These are phyloP conservation scores for Suillus ampliporus DNA, from an alignment of 768 basidiomycete genomes.

Conservation along the genomic window DNA sequence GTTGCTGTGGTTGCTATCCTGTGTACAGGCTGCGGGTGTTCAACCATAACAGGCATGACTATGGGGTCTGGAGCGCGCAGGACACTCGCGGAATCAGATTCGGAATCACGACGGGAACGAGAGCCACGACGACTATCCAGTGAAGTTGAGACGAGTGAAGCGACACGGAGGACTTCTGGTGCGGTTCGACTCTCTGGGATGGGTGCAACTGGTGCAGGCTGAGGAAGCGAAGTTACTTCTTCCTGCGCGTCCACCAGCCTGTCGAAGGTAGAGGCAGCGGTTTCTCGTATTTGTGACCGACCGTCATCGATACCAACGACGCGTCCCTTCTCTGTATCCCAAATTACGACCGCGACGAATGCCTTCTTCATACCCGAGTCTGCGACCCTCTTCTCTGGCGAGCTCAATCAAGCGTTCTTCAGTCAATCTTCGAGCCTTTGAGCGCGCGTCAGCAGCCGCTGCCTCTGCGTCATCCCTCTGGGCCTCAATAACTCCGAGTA, in stretches of 20 bases:
- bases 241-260: constrained; percentile 29
- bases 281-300: constrained; percentile 23
- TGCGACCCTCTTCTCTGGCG: constrained; percentile 60
- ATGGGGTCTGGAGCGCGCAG: constrained; percentile 18
- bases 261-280: constrained; percentile 25
- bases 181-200: constrained; percentile 20
- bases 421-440: constrained; percentile 49
- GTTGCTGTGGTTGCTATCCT: too few relatives aligned
- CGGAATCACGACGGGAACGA: constrained; percentile 25
- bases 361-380: constrained; percentile 58
- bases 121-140: constrained; percentile 24
- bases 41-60: constrained; percentile 17
- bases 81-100: constrained; percentile 16
- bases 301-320: constrained; percentile 19
- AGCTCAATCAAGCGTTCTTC: constrained; percentile 52
- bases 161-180: constrained; percentile 34
- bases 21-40: constrained; percentile 16
- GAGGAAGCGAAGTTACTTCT: constrained; percentile 23
- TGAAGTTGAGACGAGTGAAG: constrained; percentile 23
- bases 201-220: constrained; percentile 25
- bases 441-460: constrained; percentile 50
- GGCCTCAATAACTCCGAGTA: constrained; percentile 52
- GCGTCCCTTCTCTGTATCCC: constrained; percentile 34
- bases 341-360: constrained; percentile 41
- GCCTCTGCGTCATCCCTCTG: constrained; percentile 56